Percentiles rank a stretch among this genome's conserved stretches.
phyloP scores from a whole-genome alignment of 768 basidiomycete species.

The Tylopilus balloui region DNA sequence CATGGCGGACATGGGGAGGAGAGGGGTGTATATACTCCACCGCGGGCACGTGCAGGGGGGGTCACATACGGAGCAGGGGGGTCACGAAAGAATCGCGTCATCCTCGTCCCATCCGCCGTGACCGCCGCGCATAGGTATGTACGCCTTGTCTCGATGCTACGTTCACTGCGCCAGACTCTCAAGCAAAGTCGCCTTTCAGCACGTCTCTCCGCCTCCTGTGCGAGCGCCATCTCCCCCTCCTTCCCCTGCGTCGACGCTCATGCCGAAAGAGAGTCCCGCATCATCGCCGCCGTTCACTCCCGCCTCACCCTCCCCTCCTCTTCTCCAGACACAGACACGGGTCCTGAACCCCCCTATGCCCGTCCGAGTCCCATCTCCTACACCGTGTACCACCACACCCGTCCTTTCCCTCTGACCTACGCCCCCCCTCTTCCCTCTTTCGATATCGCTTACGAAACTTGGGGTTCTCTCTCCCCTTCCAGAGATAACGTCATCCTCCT shows the following conservation, averaged over 20 bases:
- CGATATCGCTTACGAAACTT: constrained; percentile 95
- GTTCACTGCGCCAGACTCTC: neutral
- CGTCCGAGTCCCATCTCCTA: constrained; percentile 75
- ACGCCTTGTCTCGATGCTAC: neutral
- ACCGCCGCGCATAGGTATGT: no score
- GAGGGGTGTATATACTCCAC: neutral
- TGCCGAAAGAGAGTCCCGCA: constrained; percentile 58
- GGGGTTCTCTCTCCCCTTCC: constrained; percentile 79
- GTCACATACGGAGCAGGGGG: no score
- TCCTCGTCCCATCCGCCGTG: no score
- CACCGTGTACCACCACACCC: constrained; percentile 56
- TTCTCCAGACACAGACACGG: constrained; percentile 44
- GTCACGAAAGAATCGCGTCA: neutral
- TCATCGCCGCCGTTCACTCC: constrained; percentile 26
- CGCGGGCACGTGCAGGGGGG: no score
- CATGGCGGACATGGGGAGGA: neutral
- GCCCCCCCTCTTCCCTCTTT: constrained; percentile 60
- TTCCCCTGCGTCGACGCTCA: constrained; percentile 87
- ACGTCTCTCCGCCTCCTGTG: neutral
- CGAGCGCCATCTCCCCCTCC: constrained; percentile 1
- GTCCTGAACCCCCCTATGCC: constrained; percentile 81
- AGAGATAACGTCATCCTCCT: constrained; percentile 89
- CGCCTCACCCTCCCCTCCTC: neutral
- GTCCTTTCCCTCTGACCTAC: constrained; percentile 64
- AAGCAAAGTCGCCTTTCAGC: neutral